phyloP scores from a whole-genome alignment of 2,329 filamentous ascomycete species.

The Diatrype stigma region DNA sequence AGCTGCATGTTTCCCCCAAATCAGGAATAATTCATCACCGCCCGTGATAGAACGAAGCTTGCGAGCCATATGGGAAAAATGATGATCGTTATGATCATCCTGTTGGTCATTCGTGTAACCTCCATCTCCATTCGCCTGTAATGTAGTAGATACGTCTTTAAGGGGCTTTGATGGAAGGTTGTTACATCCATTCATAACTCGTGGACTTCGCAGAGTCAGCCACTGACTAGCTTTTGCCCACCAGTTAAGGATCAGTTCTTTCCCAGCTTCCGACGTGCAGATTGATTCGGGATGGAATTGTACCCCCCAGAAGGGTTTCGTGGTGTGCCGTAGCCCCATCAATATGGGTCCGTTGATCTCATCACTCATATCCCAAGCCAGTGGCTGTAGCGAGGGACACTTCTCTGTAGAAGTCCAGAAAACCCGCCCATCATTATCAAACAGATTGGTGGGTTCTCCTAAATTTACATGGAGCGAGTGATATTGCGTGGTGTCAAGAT shows the following conservation, averaged over 20 bases:
- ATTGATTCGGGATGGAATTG: constrained; percentile 71
- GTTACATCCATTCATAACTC: background rate
- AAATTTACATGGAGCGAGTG: constrained; percentile 35
- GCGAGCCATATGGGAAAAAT: background rate
- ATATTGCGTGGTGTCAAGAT: constrained; percentile 31
- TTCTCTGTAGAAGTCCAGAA: constrained; percentile 33
- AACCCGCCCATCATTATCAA: constrained; percentile 9
- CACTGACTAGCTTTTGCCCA: constrained; percentile 49
- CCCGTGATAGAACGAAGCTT: background rate
- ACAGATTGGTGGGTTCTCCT: constrained; percentile 16
- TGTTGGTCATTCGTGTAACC: background rate
- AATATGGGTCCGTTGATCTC: constrained; percentile 49
- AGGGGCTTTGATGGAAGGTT: background rate
- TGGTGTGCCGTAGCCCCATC: constrained; percentile 56
- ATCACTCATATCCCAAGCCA: constrained; percentile 15
- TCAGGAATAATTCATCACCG: background rate
- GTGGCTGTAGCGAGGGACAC: constrained; percentile 22
- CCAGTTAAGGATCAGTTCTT: constrained; percentile 56
- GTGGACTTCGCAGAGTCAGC: constrained; percentile 27
- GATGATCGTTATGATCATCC: background rate
- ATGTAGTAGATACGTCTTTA: background rate
- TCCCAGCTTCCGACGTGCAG: constrained; percentile 57
- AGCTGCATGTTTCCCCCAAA: background rate
- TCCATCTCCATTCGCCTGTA: background rate
- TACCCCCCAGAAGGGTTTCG: constrained; percentile 62